Percentiles rank a stretch among this genome's conserved stretches.
Evolutionary conservation across 306 rosid species (phyloP).

Genomic region (Rosa chinensis): DNA sequence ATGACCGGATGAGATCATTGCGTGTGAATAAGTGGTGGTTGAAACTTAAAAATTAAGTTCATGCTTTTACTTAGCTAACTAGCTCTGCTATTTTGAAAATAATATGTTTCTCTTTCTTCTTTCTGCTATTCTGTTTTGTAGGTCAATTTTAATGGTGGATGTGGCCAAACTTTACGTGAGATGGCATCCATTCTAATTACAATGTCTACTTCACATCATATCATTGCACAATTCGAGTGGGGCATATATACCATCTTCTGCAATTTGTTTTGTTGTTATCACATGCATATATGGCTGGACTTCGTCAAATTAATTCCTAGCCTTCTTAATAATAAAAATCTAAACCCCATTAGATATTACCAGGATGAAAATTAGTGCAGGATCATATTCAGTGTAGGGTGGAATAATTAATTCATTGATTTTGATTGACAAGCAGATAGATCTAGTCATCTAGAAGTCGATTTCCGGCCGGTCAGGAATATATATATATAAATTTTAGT

Average conservation of each 20-base stretch:
- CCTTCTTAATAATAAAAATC: neutral
- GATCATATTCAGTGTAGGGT: conserved; percentile 19
- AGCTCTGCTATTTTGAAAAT: neutral
- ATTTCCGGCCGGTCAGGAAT: neutral
- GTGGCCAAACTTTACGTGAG: conserved; percentile 24
- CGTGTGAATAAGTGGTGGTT: neutral
- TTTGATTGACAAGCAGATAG: conserved; percentile 26
- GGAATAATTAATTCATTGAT: conserved; percentile 28
- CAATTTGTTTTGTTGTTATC: conserved; percentile 1
- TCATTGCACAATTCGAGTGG: conserved; percentile 18
- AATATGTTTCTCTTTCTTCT: neutral
- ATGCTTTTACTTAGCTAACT: neutral
- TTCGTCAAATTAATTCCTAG: neutral
- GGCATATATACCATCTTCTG: conserved; percentile 16
- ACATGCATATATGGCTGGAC: conserved; percentile 2
- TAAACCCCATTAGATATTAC: neutral
- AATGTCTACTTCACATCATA: conserved; percentile 1
- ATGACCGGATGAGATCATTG: neutral
- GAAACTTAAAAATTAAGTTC: neutral
- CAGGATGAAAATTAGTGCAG: conserved; percentile 10
- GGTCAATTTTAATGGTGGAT: conserved; percentile 6
- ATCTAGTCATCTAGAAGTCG: neutral
- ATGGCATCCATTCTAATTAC: conserved; percentile 21
- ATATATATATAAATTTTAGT: neutral
- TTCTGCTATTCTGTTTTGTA: neutral